Evolutionary conservation across 2,329 filamentous ascomycete genomes (phyloP), one percentile per base, ranked within the genome.

Genomic region (Aspergillus jensenii): DNA sequence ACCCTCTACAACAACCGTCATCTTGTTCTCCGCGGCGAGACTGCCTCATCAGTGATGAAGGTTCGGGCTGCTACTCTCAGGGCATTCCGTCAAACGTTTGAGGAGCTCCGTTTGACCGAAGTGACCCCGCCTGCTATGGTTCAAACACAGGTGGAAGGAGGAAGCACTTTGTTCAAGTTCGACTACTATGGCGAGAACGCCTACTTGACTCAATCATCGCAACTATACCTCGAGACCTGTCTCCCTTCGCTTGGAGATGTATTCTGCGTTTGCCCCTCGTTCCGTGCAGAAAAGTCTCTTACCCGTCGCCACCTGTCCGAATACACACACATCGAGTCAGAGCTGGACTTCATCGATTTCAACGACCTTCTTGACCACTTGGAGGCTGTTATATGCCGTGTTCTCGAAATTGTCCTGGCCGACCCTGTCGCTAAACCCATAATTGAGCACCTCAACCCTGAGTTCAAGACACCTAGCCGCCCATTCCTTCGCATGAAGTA

Each of bases 201-300:
- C 59, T 99, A 93, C 81, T 86, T 99, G 62, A 98, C 95, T 4
- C 95, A 99, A 79, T 97, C 93, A 3, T 96, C 91, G 35, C 95
- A 99, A 78, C 86, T 99, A 54, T 99, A 99, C 78, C 89, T 99
- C 59, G 95, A 99, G 82, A 99, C 95, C 33, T 91, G 89, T 65
- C 81, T 99, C 33, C 91, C 93, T 11, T 91, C 89, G 52, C 83
- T 98, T 69, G 95, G 95, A 67, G 91, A 97, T 73, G 92, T 97
- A 53, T 99, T 96, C 84, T 98, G 93, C 74, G 93, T 99, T 69
- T 93, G 96, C 77, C 96, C 96, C 76, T 98, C 93, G 2, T 99
- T 99, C 88, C 93, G 95, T 61, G 95, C 95, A 14, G 95, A 99
- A 78, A 97, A 97, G 80, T 93, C 89, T 6, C 82, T 98, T 58